These are phyloP conservation scores for Diutina sp. DNA, from an alignment of 1,139 yeast genomes.

Conservation along the genomic window DNA sequence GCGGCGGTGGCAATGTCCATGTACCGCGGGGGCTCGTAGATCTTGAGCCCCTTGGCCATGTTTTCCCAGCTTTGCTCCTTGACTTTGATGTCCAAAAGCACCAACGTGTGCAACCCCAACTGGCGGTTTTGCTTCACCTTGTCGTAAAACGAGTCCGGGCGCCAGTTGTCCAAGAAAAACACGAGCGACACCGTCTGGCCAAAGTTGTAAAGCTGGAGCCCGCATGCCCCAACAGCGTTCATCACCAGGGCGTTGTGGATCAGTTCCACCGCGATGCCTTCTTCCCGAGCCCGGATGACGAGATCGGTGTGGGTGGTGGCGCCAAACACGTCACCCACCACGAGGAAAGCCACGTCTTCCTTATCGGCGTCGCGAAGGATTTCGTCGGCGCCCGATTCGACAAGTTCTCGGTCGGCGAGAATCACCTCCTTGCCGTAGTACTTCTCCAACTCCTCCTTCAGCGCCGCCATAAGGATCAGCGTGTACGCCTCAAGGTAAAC, in stretches of 20 bases:
- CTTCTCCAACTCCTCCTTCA: slow-evolving; percentile 50
- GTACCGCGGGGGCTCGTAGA: slow-evolving; percentile 94
- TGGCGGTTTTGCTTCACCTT: slow-evolving; percentile 81
- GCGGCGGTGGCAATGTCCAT: slow-evolving; percentile 91
- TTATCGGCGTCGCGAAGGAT: slow-evolving; percentile 65
- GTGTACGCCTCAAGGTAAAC: slow-evolving; percentile 95
- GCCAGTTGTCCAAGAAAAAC: slow-evolving; percentile 90
- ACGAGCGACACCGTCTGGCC: slow-evolving; percentile 96
- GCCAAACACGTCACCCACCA: slow-evolving; percentile 96
- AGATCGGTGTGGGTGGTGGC: slow-evolving; percentile 97
- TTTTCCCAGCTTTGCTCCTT: slow-evolving; percentile 93
- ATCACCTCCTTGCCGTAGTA: slow-evolving; percentile 80
- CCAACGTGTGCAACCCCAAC: slow-evolving; percentile 82
- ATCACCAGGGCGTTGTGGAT: slow-evolving; percentile 94
- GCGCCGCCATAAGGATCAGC: slow-evolving; percentile 88
- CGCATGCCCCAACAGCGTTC: slow-evolving; percentile 99
- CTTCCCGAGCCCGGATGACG: slow-evolving; percentile 79
- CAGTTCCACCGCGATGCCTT: slow-evolving; percentile 63
- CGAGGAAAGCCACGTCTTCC: slow-evolving; percentile 85
- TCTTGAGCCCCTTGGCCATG: slow-evolving; percentile 83
- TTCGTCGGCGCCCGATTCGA: slow-evolving; percentile 76
- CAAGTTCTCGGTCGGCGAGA: slow-evolving; percentile 89
- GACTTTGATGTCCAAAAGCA: slow-evolving; percentile 84
- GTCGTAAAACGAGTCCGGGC: slow-evolving; percentile 89
- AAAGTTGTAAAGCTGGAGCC: slow-evolving; percentile 84